These are phyloP conservation scores for Botrytis sinoallii DNA, from an alignment of 2,329 filamentous ascomycete genomes.

Conservation along the genomic window DNA sequence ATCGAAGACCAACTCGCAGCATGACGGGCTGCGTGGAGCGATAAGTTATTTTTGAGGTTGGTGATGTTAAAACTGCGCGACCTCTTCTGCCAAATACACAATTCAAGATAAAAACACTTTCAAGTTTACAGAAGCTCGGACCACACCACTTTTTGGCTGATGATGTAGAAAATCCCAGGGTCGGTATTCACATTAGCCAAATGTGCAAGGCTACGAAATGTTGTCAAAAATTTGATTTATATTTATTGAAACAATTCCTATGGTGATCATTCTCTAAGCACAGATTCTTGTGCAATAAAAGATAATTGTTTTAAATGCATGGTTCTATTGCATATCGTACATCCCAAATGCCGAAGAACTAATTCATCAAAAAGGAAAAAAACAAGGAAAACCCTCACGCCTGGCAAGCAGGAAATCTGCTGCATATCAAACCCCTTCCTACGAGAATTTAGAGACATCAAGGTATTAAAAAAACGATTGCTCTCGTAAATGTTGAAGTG, in stretches of 20 bases:
- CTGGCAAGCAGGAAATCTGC: constrained; percentile 34
- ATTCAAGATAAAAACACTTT: constrained; percentile 22
- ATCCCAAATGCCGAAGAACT: constrained; percentile 38
- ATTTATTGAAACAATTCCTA: background rate
- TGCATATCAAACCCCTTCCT: constrained; percentile 29
- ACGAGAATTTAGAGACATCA: constrained; percentile 34
- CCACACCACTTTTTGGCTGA: constrained; percentile 15
- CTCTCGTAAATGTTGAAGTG: constrained; percentile 29
- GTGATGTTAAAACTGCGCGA: constrained; percentile 27
- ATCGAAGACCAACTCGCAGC: constrained; percentile 67
- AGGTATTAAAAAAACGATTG: constrained; percentile 39
- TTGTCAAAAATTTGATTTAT: background rate
- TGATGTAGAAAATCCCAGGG: constrained; percentile 19
- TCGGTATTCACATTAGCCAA: background rate
- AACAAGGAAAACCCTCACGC: constrained; percentile 34
- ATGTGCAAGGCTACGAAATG: constrained; percentile 24
- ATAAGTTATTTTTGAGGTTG: constrained; percentile 28
- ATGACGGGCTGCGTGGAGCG: constrained; percentile 51
- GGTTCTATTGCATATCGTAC: constrained; percentile 41
- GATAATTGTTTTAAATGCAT: constrained; percentile 17
- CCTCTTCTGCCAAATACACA: constrained; percentile 22
- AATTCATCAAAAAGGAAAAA: constrained; percentile 22
- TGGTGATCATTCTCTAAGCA: background rate
- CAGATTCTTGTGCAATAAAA: constrained; percentile 6
- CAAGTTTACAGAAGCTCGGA: constrained; percentile 22